A percentile compares a stretch with the other conserved stretches of the same genome.
Conservation (phyloP, 306 rosid species). For the Casuarina glauca region DNA sequence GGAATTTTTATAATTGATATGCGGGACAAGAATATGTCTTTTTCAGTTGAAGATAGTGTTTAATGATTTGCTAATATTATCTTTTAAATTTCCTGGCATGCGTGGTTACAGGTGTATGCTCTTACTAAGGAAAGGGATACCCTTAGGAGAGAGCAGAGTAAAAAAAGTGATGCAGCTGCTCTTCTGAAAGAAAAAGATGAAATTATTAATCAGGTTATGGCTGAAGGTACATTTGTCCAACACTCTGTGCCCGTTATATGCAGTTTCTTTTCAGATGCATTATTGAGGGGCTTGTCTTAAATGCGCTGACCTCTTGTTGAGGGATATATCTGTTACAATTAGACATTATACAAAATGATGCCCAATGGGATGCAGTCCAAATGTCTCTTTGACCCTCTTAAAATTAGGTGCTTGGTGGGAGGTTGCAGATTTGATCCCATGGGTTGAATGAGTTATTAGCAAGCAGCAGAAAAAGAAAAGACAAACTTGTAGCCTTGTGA, state of each 20-base stretch:
- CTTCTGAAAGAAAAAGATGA: constrained; percentile 99
- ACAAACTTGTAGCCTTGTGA: background rate
- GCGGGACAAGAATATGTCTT: background rate
- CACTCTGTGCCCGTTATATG: background rate
- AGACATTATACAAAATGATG: background rate
- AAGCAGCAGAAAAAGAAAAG: background rate
- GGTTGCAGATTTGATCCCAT: background rate
- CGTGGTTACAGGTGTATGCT: constrained; percentile 73
- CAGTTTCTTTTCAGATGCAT: background rate
- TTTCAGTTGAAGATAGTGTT: constrained; percentile 9
- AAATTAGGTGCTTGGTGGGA: background rate
- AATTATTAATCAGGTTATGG: constrained; percentile 98
- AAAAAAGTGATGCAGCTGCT: constrained; percentile 95
- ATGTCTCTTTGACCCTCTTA: background rate
- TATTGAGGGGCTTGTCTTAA: background rate
- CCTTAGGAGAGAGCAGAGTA: constrained; percentile 91
- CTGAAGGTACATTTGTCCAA: constrained; percentile 67
- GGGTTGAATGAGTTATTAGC: background rate
- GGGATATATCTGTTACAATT: background rate
- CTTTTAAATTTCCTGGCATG: constrained; percentile 22
- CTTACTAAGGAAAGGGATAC: constrained; percentile 98
- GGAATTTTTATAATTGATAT: background rate
- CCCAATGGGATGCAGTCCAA: background rate
- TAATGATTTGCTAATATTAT: constrained; percentile 14
- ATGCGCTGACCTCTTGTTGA: background rate